Conservation (phyloP, 306 rosid genomes). For the Prinsepia uniflora region DNA sequence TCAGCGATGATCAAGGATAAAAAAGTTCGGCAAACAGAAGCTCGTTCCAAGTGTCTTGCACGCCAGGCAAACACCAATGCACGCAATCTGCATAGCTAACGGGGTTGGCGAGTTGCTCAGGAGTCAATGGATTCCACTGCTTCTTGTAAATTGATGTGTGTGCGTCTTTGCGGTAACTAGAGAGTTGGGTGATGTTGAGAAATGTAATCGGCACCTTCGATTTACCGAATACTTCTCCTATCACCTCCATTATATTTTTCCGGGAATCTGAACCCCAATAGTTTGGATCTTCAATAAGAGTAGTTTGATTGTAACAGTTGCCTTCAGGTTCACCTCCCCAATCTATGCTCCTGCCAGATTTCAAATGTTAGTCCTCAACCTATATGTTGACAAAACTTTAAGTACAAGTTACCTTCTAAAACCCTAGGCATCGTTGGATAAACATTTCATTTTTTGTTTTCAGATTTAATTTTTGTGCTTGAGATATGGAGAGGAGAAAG, state of each 20-base stretch:
- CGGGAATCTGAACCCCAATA: conserved; percentile 83
- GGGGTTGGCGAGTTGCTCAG: conserved; percentile 78
- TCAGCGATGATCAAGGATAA: conserved; percentile 41
- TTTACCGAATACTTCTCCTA: conserved; percentile 57
- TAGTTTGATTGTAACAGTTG: conserved; percentile 87
- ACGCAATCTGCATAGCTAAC: conserved; percentile 85
- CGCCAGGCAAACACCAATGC: conserved; percentile 98
- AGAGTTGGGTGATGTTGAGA: conserved; percentile 85
- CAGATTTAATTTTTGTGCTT: too few relatives aligned
- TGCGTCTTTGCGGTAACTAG: conserved; percentile 75
- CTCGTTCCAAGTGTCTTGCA: conserved; percentile 99
- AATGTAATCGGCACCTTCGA: conserved; percentile 70
- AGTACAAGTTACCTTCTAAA: not conserved
- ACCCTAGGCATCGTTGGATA: too few relatives aligned
- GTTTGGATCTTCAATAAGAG: conserved; percentile 47
- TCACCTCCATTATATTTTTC: conserved; percentile 77
- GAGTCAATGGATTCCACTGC: conserved; percentile 81
- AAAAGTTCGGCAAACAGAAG: conserved; percentile 80
- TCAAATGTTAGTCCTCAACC: conserved; percentile 1
- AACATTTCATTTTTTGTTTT: too few relatives aligned
- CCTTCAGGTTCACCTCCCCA: conserved; percentile 74
- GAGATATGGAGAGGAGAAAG: too few relatives aligned
- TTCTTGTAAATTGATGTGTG: conserved; percentile 92
- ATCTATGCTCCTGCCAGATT: conserved; percentile 64
- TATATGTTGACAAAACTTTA: not conserved